A percentile compares a stretch with the other conserved stretches of the same genome.
These are phyloP conservation scores for Talaromyces adpressus DNA, from an alignment of 495 filamentous ascomycete genomes.

Conservation along the genomic window DNA sequence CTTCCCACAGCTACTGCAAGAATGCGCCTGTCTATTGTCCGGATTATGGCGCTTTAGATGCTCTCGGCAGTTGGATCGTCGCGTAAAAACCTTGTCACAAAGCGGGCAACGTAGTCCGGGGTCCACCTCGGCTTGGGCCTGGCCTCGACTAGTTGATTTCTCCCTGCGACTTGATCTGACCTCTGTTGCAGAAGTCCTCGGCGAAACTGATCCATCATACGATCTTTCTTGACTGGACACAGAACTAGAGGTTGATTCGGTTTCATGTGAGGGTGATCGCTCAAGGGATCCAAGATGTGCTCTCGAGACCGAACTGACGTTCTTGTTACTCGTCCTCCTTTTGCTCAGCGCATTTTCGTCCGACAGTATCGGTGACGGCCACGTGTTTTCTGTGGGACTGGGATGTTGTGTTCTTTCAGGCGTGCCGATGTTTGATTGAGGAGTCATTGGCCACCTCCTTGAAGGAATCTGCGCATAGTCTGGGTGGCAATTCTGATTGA, in stretches of 20 bases:
- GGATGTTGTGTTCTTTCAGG: slow-evolving; percentile 1
- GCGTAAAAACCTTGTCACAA: slow-evolving; percentile 75
- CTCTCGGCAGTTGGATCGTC: slow-evolving; percentile 85
- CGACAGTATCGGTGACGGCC: not conserved
- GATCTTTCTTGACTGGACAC: not conserved
- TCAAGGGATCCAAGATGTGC: not conserved
- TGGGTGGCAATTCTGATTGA: not conserved
- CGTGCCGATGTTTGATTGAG: not conserved
- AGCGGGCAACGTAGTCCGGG: slow-evolving; percentile 62
- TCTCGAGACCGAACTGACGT: not conserved
- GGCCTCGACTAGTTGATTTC: not conserved
- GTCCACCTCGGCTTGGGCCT: not conserved
- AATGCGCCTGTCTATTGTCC: slow-evolving; percentile 58
- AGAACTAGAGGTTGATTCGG: not conserved
- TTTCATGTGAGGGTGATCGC: slow-evolving; percentile 6
- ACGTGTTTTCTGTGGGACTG: not conserved
- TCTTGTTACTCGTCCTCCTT: not conserved
- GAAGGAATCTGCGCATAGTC: not conserved
- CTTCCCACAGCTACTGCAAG: slow-evolving; percentile 53
- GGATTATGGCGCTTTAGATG: slow-evolving; percentile 90
- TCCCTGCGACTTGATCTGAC: not conserved
- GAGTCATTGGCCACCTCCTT: slow-evolving; percentile 5
- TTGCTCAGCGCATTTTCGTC: not conserved
- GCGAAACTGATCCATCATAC: not conserved
- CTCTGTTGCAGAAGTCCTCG: not conserved